Evolutionary conservation across 1,284 basidiomycete genomes (phyloP).

Genomic region (Xanthoconium separans): DNA sequence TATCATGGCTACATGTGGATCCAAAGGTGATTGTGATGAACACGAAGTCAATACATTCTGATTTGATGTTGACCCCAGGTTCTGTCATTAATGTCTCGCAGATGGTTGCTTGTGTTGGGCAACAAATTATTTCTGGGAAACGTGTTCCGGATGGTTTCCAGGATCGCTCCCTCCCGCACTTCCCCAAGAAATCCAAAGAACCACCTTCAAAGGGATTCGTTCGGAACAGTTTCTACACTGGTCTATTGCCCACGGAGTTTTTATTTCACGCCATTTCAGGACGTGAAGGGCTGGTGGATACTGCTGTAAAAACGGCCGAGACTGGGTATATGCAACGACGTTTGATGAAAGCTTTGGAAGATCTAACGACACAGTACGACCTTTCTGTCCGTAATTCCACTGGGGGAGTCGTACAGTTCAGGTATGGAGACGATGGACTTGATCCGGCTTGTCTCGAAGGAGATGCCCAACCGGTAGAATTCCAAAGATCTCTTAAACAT

Average conservation of each 20-base stretch:
- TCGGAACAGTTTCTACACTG: constrained; percentile 94
- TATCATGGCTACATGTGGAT: constrained; percentile 99
- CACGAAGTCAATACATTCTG: neutral
- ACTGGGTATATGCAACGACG: constrained; percentile 99
- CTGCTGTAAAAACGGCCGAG: constrained; percentile 99
- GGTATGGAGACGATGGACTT: constrained; percentile 95
- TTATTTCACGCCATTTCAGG: constrained; percentile 99
- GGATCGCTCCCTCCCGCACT: constrained; percentile 97
- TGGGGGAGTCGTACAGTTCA: constrained; percentile 97
- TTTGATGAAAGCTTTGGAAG: constrained; percentile 98
- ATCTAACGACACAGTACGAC: constrained; percentile 96
- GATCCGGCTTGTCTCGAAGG: constrained; percentile 97
- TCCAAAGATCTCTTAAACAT: constrained; percentile 86
- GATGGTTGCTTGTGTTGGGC: constrained; percentile 99
- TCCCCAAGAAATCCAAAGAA: constrained; percentile 96
- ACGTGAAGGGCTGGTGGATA: constrained; percentile 98
- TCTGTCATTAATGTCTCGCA: constrained; percentile 99
- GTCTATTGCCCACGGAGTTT: constrained; percentile 95
- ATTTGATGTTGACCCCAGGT: constrained; percentile 47
- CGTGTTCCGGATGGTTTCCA: constrained; percentile 99
- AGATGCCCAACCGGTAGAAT: constrained; percentile 91
- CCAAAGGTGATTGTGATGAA: constrained; percentile 69
- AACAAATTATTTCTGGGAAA: constrained; percentile 97
- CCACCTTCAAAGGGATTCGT: constrained; percentile 99
- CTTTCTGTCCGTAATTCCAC: constrained; percentile 94